Evolutionary conservation across 306 rosid genomes (phyloP).

Genomic region (Geum urbanum): DNA sequence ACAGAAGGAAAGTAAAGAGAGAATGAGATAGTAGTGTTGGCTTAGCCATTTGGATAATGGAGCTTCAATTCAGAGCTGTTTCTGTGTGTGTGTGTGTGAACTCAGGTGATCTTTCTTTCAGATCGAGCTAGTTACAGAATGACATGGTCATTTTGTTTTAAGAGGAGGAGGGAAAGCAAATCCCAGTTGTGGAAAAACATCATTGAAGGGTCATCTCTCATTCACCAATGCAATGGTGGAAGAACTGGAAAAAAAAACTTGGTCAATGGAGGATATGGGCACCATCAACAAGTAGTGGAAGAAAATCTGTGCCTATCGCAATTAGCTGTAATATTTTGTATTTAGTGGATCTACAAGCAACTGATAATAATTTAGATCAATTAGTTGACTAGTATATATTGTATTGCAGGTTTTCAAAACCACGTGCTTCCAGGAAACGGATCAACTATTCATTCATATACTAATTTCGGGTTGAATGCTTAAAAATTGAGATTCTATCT

Average conservation of each 20-base stretch:
- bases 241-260: neutral
- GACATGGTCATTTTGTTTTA: neutral
- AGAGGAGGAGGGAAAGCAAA: neutral
- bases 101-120: neutral
- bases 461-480: neutral
- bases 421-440: neutral
- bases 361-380: neutral
- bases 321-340: neutral
- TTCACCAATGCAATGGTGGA: neutral
- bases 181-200: neutral
- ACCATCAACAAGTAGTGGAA: neutral
- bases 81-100: neutral
- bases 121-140: neutral
- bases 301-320: neutral
- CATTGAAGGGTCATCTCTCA: neutral
- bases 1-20: slow-evolving; percentile 9
- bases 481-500: too few relatives aligned
- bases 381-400: neutral
- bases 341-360: neutral
- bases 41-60: slow-evolving; percentile 29
- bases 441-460: neutral
- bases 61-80: neutral
- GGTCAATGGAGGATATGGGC: neutral
- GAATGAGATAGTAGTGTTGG: neutral
- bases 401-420: neutral